Percentiles rank a stretch among this genome's conserved stretches.
phyloP scores from a whole-genome alignment of 306 rosid genomes.

The Pueraria montana region DNA sequence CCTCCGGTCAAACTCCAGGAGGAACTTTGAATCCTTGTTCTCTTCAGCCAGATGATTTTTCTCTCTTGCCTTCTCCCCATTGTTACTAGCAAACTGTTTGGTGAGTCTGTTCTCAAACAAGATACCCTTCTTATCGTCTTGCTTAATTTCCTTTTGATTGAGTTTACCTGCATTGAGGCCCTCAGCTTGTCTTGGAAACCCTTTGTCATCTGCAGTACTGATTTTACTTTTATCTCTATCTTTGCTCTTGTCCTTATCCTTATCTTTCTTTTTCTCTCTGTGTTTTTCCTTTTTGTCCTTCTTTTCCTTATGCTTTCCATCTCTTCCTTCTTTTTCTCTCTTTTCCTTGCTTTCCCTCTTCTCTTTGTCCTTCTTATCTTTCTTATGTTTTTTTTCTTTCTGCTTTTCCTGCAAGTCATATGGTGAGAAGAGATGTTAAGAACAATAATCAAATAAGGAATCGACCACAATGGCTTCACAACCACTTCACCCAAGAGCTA shows the following conservation, averaged over 20 bases:
- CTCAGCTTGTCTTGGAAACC: conserved; percentile 56
- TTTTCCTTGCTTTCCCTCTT: conserved; percentile 79
- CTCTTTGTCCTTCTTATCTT: conserved; percentile 83
- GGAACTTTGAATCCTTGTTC: conserved; percentile 63
- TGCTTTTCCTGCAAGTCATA: conserved; percentile 71
- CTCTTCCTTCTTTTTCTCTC: conserved; percentile 78
- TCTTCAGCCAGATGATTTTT: conserved; percentile 62
- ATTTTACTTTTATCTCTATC: conserved; percentile 65
- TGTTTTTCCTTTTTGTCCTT: conserved; percentile 81
- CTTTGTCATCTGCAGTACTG: conserved; percentile 64
- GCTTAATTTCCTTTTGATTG: conserved; percentile 61
- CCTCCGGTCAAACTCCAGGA: conserved; percentile 71
- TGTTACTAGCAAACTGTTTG: conserved; percentile 59
- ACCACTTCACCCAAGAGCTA: not conserved
- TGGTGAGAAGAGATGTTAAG: not conserved
- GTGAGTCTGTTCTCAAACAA: conserved; percentile 59
- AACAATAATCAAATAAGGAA: conserved; percentile 31
- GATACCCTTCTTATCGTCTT: conserved; percentile 51
- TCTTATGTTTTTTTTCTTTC: conserved; percentile 75
- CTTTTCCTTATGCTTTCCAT: conserved; percentile 76
- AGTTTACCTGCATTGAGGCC: conserved; percentile 55
- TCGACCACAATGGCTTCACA: conserved; percentile 19
- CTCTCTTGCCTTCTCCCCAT: conserved; percentile 69
- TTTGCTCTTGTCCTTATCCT: conserved; percentile 50
- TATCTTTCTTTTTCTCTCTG: conserved; percentile 78